These are phyloP conservation scores for Penicillium diatomitis DNA, from an alignment of 495 filamentous ascomycete genomes.

Conservation along the genomic window DNA sequence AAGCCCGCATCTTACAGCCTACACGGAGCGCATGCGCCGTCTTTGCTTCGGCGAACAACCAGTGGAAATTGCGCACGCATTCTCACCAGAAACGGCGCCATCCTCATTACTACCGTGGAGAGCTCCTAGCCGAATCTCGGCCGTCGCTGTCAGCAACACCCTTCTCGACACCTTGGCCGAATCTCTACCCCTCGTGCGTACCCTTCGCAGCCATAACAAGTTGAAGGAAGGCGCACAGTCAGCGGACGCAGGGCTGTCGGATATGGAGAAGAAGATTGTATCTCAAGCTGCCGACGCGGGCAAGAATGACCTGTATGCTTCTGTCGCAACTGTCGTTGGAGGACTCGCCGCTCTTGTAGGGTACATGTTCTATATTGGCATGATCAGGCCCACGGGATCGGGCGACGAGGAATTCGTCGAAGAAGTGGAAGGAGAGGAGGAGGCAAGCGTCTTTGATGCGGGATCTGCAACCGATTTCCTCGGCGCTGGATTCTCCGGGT, in stretches of 20 bases:
- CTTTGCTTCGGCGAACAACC: slow-evolving; percentile 29
- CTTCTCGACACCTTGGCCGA: slow-evolving; percentile 32
- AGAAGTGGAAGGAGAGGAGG: background rate
- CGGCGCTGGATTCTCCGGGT: too few relatives aligned
- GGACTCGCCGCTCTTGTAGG: slow-evolving; percentile 29
- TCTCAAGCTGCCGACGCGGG: slow-evolving; percentile 18
- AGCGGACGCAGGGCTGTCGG: slow-evolving; percentile 17
- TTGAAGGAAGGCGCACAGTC: slow-evolving; percentile 24
- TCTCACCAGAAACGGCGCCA: slow-evolving; percentile 6
- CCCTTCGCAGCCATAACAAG: slow-evolving; percentile 27
- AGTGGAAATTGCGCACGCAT: slow-evolving; percentile 21
- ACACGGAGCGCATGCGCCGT: slow-evolving; percentile 39
- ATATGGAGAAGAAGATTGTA: slow-evolving; percentile 15
- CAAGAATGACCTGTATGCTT: slow-evolving; percentile 31
- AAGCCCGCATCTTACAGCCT: slow-evolving; percentile 44
- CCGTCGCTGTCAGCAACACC: slow-evolving; percentile 26
- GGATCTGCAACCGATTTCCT: slow-evolving; percentile 13
- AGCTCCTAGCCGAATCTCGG: slow-evolving; percentile 23
- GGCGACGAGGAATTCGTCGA: slow-evolving; percentile 9
- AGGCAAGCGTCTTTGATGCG: slow-evolving; percentile 2
- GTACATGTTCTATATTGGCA: slow-evolving; percentile 31
- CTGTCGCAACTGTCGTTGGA: slow-evolving; percentile 28
- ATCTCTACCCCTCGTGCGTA: slow-evolving; percentile 30
- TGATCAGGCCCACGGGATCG: slow-evolving; percentile 8
- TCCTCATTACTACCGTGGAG: slow-evolving; percentile 28